Evolutionary conservation across 2,329 filamentous ascomycete species (phyloP).

Genomic region (Phaeosphaeria sp.): DNA sequence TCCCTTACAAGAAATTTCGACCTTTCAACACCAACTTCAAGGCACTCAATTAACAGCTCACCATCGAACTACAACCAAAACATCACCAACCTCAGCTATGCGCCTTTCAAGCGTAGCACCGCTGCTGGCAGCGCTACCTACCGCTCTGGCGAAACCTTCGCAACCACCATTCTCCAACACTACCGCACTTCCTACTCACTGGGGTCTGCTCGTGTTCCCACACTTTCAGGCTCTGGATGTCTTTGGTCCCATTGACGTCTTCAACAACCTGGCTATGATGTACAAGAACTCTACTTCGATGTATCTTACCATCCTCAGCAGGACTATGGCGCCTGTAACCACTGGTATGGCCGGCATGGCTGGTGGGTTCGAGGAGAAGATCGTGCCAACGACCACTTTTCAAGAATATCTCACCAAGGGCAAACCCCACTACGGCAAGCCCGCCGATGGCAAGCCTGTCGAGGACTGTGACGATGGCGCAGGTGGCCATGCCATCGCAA

Average conservation of each 20-base stretch:
- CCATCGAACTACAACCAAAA: not conserved
- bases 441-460: not conserved
- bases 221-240: constrained; percentile 42
- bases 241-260: constrained; percentile 55
- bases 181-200: constrained; percentile 28
- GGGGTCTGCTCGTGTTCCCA: constrained; percentile 29
- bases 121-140: constrained; percentile 12
- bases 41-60: not conserved
- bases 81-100: constrained; percentile 7
- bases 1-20: not conserved
- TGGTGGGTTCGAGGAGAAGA: constrained; percentile 43
- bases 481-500: constrained; percentile 15
- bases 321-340: constrained; percentile 37
- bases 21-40: not conserved
- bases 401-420: constrained; percentile 50
- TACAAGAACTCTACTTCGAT: constrained; percentile 30
- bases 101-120: constrained; percentile 14
- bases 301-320: constrained; percentile 33
- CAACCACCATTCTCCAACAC: constrained; percentile 30
- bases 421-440: not conserved
- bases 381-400: constrained; percentile 62
- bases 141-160: constrained; percentile 9
- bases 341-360: constrained; percentile 23
- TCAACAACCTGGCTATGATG: constrained; percentile 42
- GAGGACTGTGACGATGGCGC: constrained; percentile 7